Conservation (phyloP, 2,329 filamentous ascomycete genomes). For the Alternaria incomplexa region DNA sequence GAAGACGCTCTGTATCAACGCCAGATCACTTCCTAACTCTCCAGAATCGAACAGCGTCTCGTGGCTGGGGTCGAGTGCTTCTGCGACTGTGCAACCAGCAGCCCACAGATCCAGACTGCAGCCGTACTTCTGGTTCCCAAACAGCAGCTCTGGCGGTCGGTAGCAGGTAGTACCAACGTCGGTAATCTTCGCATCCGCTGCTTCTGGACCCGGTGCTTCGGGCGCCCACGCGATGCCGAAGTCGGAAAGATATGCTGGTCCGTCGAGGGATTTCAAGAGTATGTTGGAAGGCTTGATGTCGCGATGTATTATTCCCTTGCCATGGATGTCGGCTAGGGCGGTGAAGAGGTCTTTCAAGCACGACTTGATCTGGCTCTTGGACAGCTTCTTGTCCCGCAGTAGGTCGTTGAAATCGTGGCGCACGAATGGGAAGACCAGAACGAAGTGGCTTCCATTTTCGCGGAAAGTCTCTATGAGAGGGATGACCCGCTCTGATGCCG, state of each 20-base stretch:
- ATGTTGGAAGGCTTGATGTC: slow-evolving; percentile 95
- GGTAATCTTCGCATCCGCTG: slow-evolving; percentile 73
- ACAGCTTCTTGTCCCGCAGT: slow-evolving; percentile 58
- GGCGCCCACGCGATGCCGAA: slow-evolving; percentile 92
- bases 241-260: slow-evolving; percentile 81
- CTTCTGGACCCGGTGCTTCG: slow-evolving; percentile 64
- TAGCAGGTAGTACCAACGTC: slow-evolving; percentile 95
- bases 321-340: slow-evolving; percentile 75
- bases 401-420: slow-evolving; percentile 74
- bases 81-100: slow-evolving; percentile 81
- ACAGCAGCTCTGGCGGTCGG: slow-evolving; percentile 86
- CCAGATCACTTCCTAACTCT: slow-evolving; percentile 89
- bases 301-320: slow-evolving; percentile 81
- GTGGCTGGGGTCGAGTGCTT: slow-evolving; percentile 66
- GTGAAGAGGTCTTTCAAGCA: slow-evolving; percentile 72
- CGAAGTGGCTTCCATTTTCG: slow-evolving; percentile 72
- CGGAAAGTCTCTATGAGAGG: slow-evolving; percentile 74
- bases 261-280: slow-evolving; percentile 69
- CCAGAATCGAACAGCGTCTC: slow-evolving; percentile 81
- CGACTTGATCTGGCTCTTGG: slow-evolving; percentile 48
- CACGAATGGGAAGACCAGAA: slow-evolving; percentile 86
- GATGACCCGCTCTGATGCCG: slow-evolving; percentile 67
- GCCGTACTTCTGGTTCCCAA: slow-evolving; percentile 78
- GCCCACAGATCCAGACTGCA: slow-evolving; percentile 86
- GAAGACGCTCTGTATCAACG: slow-evolving; percentile 90